Percentiles rank a stretch among this genome's conserved stretches.
phyloP scores from a whole-genome alignment of 148 eudicot genomes.

The Cornus kousa region DNA sequence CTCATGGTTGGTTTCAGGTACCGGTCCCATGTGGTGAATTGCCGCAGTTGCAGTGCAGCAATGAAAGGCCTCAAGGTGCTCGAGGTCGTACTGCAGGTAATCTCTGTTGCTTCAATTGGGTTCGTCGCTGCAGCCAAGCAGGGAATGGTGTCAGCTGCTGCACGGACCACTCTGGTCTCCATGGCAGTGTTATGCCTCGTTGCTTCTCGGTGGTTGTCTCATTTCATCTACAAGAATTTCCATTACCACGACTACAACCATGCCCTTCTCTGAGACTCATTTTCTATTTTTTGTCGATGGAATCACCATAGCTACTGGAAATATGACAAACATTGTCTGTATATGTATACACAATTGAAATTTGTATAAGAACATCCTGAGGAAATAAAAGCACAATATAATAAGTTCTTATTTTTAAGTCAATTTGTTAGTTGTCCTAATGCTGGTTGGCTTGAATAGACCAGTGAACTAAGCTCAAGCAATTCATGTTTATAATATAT shows the following conservation, averaged over 20 bases:
- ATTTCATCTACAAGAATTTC: slow-evolving; percentile 62
- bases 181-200: slow-evolving; percentile 49
- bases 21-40: slow-evolving; percentile 58
- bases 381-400: too few relatives aligned
- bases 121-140: slow-evolving; percentile 45
- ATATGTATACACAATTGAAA: too few relatives aligned
- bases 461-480: too few relatives aligned
- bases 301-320: too few relatives aligned
- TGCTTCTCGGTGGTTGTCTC: slow-evolving; percentile 65
- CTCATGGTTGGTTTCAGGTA: slow-evolving; percentile 36
- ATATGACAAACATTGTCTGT: too few relatives aligned
- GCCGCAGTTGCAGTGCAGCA: slow-evolving; percentile 58
- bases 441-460: too few relatives aligned
- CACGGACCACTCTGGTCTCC: slow-evolving; percentile 29
- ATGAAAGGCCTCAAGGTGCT: slow-evolving; percentile 39
- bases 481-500: too few relatives aligned
- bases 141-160: slow-evolving; percentile 26
- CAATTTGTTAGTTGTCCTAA: too few relatives aligned
- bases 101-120: slow-evolving; percentile 42
- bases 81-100: slow-evolving; percentile 42
- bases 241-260: slow-evolving; percentile 70
- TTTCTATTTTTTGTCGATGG: too few relatives aligned
- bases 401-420: too few relatives aligned
- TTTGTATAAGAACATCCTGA: too few relatives aligned
- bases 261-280: slow-evolving; percentile 31